Conservation (phyloP, 768 basidiomycete species). For the Xerocomellus intermedius region DNA sequence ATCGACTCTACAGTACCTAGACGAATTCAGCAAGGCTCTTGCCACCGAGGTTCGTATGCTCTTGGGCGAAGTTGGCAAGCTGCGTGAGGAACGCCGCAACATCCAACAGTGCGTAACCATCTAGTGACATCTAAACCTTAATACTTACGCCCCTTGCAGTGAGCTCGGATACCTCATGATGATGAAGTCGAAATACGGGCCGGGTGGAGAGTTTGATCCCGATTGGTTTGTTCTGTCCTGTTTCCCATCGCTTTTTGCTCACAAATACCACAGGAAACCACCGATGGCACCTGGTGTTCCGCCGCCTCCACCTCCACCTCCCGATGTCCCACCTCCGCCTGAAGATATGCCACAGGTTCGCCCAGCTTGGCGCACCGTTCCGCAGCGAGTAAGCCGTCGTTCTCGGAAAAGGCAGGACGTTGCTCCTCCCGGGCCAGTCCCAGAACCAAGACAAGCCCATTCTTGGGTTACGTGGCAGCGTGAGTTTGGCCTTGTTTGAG, state of each 20-base stretch:
- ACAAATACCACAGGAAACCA: constrained; percentile 42
- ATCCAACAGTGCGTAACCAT: constrained; percentile 66
- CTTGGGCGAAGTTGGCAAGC: constrained; percentile 77
- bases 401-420: constrained; percentile 44
- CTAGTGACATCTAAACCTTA: background rate
- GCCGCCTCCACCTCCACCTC: constrained; percentile 45
- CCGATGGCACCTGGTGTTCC: constrained; percentile 35
- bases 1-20: constrained; percentile 57
- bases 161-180: constrained; percentile 72
- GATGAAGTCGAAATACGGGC: constrained; percentile 73
- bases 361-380: constrained; percentile 65
- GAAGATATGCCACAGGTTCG: constrained; percentile 45
- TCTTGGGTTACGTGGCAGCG: constrained; percentile 72
- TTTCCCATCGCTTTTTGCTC: background rate
- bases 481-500: constrained; percentile 37
- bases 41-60: constrained; percentile 83
- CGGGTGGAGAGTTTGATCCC: constrained; percentile 83
- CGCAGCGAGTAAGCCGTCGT: constrained; percentile 36
- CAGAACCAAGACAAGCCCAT: constrained; percentile 42
- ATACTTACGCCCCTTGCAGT: constrained; percentile 36
- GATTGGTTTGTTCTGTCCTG: constrained; percentile 55
- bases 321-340: constrained; percentile 42
- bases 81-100: constrained; percentile 74
- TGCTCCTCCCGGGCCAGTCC: constrained; percentile 32
- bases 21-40: constrained; percentile 84